Base-by-base conservation (phyloP, 805 yeast species). In the Candida boleticola region DNA sequence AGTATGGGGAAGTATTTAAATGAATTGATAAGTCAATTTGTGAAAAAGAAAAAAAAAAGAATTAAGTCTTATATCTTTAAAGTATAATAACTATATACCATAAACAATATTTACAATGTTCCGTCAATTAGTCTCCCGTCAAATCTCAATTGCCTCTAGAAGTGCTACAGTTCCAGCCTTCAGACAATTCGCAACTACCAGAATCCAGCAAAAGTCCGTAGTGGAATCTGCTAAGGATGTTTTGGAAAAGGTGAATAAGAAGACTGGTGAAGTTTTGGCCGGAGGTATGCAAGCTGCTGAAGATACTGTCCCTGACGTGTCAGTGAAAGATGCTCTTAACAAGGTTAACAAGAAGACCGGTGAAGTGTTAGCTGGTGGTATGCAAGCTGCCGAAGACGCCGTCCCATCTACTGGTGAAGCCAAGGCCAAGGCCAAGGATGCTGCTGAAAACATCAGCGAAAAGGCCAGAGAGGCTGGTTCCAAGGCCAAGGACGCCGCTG, bases 191-290 rank as follows among this genome's bases (percentile, higher is more conserved):
- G 27, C 25, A 33, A 33, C 26, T 20, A 5, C 36, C n/a, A 33
- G 36, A 33, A 18, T 20, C 19, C 46, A 3, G 25, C 34, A 25
- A 25, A 29, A 52, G 43, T 58, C 66, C 13, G 53, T 67, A 11
- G 51, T 66, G 11, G 69, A 60, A 36, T 42, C 61, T 11, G 68
- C 71, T 18, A 67, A 67, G 52, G 64, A 63, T n/a, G 62, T 57
- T 5, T 57, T 64, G 35, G 43, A 51, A 25, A 63, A 57, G 42
- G 62, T 56, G 29, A 60, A 60, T 49, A 59, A 61, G 43, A 68
- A 65, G 51, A 64, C 68, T n/a, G 75, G 74, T 6, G 60, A 69
- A 45, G 61, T 59, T 6, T 57, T 66, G 14, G 74, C 74, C n/a
- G 60, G 57, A 17, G 69, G 72, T 1, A 53, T 70, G 43, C 71